These are phyloP conservation scores for Rhodomyrtus psidioides DNA, from an alignment of 441 rosid genomes.

Conservation along the genomic window DNA sequence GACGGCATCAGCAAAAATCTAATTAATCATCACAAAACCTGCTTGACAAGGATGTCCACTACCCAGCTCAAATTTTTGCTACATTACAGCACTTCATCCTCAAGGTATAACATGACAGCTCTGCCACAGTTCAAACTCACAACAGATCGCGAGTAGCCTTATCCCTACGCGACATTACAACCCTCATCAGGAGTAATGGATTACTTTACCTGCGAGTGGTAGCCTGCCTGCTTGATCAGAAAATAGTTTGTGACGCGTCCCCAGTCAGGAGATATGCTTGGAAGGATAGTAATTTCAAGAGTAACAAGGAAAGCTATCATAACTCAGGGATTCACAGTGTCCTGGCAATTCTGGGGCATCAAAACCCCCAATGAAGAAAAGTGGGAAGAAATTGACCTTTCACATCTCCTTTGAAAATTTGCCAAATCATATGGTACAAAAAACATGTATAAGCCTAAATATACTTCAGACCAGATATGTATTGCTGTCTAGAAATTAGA, in stretches of 20 bases:
- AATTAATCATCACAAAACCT: background rate
- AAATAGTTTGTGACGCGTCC: background rate
- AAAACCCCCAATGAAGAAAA: background rate
- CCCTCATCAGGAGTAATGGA: background rate
- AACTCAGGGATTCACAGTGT: background rate
- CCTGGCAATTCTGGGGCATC: background rate
- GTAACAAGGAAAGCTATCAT: background rate
- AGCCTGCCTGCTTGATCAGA: background rate
- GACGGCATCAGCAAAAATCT: background rate
- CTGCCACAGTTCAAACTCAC: background rate
- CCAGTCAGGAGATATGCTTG: background rate
- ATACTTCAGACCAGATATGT: constrained; percentile 84
- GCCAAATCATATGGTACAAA: constrained; percentile 34
- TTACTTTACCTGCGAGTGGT: background rate
- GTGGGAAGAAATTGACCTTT: background rate
- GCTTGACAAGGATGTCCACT: background rate
- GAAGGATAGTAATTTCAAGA: background rate
- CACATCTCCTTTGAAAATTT: constrained; percentile 34
- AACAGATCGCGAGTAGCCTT: background rate
- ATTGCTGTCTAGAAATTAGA: constrained; percentile 91
- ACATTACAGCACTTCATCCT: too few species aligned
- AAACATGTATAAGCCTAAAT: constrained; percentile 46
- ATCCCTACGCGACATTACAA: background rate
- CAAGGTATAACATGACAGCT: background rate
- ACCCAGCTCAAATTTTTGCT: background rate